Percentiles rank a stretch among this genome's conserved stretches.
Conservation (phyloP, 2,329 filamentous ascomycete genomes). For the Sarocladiaceae sp. region DNA sequence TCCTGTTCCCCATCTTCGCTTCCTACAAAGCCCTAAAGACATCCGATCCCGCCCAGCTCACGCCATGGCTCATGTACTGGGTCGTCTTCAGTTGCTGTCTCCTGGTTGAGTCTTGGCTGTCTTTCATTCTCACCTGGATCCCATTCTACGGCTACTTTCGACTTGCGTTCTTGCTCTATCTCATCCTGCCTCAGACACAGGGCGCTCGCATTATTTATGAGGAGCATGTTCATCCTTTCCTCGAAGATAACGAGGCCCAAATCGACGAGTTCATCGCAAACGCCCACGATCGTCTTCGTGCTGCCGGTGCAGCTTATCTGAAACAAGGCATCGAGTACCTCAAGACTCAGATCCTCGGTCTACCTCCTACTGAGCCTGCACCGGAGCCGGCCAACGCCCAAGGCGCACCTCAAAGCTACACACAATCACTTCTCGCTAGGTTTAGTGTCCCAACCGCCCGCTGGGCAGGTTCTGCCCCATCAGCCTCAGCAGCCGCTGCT, state of each 20-base stretch:
- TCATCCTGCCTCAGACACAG: constrained; percentile 96
- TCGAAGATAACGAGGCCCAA: constrained; percentile 77
- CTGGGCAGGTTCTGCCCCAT: constrained; percentile 46
- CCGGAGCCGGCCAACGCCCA: constrained; percentile 29
- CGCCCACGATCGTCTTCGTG: constrained; percentile 72
- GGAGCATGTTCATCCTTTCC: constrained; percentile 80
- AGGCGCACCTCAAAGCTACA: constrained; percentile 57
- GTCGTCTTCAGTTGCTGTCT: constrained; percentile 81
- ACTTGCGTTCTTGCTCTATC: constrained; percentile 82
- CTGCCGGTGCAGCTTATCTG: constrained; percentile 72
- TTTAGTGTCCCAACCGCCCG: constrained; percentile 77
- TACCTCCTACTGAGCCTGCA: constrained; percentile 51
- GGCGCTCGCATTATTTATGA: constrained; percentile 85
- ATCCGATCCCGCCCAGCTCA: constrained; percentile 80
- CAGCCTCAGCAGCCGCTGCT: constrained; percentile 21
- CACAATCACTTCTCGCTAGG: constrained; percentile 75
- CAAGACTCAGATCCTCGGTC: constrained; percentile 73
- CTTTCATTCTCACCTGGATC: constrained; percentile 83
- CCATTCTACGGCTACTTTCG: constrained; percentile 94
- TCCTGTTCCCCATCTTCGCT: constrained; percentile 92
- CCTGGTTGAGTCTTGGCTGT: constrained; percentile 80
- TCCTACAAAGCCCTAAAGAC: constrained; percentile 98
- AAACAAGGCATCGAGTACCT: constrained; percentile 67
- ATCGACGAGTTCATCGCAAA: constrained; percentile 89
- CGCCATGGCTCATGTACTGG: constrained; percentile 99